Percentiles rank a stretch among this genome's conserved stretches.
Evolutionary conservation across 805 yeast species (phyloP).

Genomic region (Limtongia smithiae): DNA sequence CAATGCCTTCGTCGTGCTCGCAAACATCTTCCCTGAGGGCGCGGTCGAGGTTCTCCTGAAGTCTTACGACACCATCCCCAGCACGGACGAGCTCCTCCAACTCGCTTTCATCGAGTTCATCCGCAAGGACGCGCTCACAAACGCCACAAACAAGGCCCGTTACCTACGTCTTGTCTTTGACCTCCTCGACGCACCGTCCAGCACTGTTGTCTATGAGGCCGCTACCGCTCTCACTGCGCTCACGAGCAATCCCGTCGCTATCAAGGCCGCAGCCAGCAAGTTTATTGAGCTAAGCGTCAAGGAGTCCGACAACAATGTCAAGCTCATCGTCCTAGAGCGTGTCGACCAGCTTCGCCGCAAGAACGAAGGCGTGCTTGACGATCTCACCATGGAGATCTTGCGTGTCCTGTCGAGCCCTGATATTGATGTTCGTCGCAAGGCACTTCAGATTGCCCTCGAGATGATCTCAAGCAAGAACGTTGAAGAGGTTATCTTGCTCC

Average conservation of each 20-base stretch:
- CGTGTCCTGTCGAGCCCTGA: slow-evolving; percentile 86
- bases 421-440: slow-evolving; percentile 83
- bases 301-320: slow-evolving; percentile 93
- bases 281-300: slow-evolving; percentile 84
- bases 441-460: slow-evolving; percentile 76
- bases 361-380: slow-evolving; percentile 80
- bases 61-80: slow-evolving; percentile 54
- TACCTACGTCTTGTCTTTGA: slow-evolving; percentile 72
- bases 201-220: slow-evolving; percentile 84
- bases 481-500: slow-evolving; percentile 85
- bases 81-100: slow-evolving; percentile 79
- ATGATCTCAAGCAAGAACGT: slow-evolving; percentile 84
- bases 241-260: slow-evolving; percentile 57
- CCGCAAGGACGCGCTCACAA: slow-evolving; percentile 66
- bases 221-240: slow-evolving; percentile 70
- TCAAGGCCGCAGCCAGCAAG: slow-evolving; percentile 76
- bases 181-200: slow-evolving; percentile 62
- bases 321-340: slow-evolving; percentile 85
- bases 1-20: slow-evolving; percentile 86
- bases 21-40: slow-evolving; percentile 76
- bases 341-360: slow-evolving; percentile 68
- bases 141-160: slow-evolving; percentile 62
- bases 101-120: slow-evolving; percentile 88
- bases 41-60: slow-evolving; percentile 81
- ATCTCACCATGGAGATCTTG: slow-evolving; percentile 77